These are phyloP conservation scores for Ogataea angusta DNA, from an alignment of 805 yeast species.

Conservation along the genomic window DNA sequence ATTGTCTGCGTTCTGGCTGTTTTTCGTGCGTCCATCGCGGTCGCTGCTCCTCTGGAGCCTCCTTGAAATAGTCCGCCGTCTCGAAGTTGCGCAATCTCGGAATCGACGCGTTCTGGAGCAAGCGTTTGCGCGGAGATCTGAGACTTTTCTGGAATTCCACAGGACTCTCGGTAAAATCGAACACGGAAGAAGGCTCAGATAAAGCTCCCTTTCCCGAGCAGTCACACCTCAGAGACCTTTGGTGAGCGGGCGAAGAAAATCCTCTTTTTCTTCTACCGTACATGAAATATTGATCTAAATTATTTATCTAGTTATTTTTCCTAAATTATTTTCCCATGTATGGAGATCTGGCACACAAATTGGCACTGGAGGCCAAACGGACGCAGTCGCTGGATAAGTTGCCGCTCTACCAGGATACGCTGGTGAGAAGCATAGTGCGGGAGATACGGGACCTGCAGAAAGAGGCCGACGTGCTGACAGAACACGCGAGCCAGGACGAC, in stretches of 20 bases:
- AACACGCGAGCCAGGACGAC: slow-evolving; percentile 19
- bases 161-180: slow-evolving; percentile 10
- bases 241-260: no score
- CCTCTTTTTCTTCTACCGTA: slow-evolving; percentile 1
- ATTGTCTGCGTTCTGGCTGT: neutral
- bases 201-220: no score
- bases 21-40: slow-evolving; percentile 13
- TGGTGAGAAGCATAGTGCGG: slow-evolving; percentile 63
- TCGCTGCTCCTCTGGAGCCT: slow-evolving; percentile 13
- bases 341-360: slow-evolving; percentile 82
- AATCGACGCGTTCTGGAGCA: slow-evolving; percentile 16
- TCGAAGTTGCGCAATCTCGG: slow-evolving; percentile 15
- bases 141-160: neutral
- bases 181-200: slow-evolving; percentile 1
- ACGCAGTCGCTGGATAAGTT: slow-evolving; percentile 59
- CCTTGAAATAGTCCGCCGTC: slow-evolving; percentile 18
- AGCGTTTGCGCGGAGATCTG: slow-evolving; percentile 2
- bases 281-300: neutral
- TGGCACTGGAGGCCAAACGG: slow-evolving; percentile 83
- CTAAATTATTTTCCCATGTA: slow-evolving; percentile 55
- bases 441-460: slow-evolving; percentile 66
- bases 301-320: neutral
- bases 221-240: no score
- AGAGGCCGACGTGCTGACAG: slow-evolving; percentile 48
- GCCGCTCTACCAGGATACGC: slow-evolving; percentile 70